Evolutionary conservation across 2,329 filamentous ascomycete species (phyloP), one percentile per base, ranked within the genome.

Genomic region (Allantophomopsis lycopodina): DNA sequence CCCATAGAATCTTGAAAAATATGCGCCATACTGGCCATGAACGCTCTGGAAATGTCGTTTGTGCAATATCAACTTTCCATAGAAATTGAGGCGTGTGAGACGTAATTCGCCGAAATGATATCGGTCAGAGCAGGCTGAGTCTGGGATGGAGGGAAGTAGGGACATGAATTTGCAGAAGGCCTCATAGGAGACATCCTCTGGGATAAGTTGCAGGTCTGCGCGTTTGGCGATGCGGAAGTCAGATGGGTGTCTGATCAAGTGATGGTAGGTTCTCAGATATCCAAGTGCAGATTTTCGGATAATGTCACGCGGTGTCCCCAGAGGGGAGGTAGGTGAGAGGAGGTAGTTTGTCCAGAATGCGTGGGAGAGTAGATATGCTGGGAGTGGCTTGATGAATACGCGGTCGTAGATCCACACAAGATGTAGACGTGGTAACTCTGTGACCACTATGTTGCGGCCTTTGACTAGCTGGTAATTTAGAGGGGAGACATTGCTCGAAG

Each of bases 401-500:
- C 44, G 43, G 12, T 50, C 43, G 18, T 54, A 40, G 15, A 45
- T 46, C 51, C 51, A 55, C 2, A 61, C 51, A 0, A 62, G 47
- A 46, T 63, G 56, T 7, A 58, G 47, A 20, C 53, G 47, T 1
- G 55, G 49, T n/a, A 54, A 41, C 40, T 61, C 56, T 8, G 55
- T 53, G n/a, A 59, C 36, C 6, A 58, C 28, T 14, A 62, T 55
- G 2, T 44, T 33, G 6, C 55, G 56, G 1, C 45, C 44, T 18
- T 53, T 48, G 1, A 56, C 43, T 14, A 40, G 37, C 38, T 61
- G 56, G 2, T 45, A 35, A 35, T 60, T 54, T 5, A 58, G 44
- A 2, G 52, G 34, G 6, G 23, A 36, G 30, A 46, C 38, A 21
- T 39, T 21, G n/a, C 10, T 14, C n/a, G 15, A 32, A 11, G 21